Conservation (phyloP, 345 rosid genomes). For the Eucalyptus fibrosa region DNA sequence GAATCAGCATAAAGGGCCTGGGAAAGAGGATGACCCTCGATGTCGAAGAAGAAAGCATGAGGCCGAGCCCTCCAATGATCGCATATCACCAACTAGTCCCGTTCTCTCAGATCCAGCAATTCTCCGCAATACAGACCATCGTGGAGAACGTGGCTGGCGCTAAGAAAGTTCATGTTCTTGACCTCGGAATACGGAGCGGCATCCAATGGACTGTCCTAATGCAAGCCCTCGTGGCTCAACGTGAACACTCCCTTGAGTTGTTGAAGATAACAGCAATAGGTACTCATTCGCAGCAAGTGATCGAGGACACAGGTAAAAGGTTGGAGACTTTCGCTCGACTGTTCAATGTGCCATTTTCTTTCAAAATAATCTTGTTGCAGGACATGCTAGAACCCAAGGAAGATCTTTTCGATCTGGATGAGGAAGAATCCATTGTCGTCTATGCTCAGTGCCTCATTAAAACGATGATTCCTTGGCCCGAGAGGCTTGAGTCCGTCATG, state of each 20-base stretch:
- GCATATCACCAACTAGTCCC: background rate
- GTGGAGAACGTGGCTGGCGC: constrained; percentile 6
- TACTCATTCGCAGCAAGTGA: background rate
- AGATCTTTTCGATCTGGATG: background rate
- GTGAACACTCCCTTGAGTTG: constrained; percentile 2
- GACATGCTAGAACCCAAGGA: constrained; percentile 2
- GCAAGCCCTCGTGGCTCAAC: constrained; percentile 7
- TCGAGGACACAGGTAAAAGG: constrained; percentile 3
- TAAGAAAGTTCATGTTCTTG: constrained; percentile 18
- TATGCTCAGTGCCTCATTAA: background rate
- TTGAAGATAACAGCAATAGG: constrained; percentile 6
- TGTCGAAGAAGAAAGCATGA: background rate
- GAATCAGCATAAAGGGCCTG: background rate
- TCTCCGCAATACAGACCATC: constrained; percentile 10
- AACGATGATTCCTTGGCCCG: background rate
- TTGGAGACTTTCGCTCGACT: background rate
- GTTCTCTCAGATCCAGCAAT: constrained; percentile 7
- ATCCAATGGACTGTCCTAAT: constrained; percentile 10
- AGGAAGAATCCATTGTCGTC: constrained; percentile 5
- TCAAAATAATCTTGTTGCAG: background rate
- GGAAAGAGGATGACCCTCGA: background rate
- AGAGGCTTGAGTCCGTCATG: constrained; percentile 2
- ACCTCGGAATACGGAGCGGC: constrained; percentile 6
- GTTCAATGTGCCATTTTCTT: constrained; percentile 1
- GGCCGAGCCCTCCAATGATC: background rate